Evolutionary conservation across 2,329 filamentous ascomycete genomes (phyloP), one percentile per base, ranked within the genome.

Genomic region (Monilinia polystroma): DNA sequence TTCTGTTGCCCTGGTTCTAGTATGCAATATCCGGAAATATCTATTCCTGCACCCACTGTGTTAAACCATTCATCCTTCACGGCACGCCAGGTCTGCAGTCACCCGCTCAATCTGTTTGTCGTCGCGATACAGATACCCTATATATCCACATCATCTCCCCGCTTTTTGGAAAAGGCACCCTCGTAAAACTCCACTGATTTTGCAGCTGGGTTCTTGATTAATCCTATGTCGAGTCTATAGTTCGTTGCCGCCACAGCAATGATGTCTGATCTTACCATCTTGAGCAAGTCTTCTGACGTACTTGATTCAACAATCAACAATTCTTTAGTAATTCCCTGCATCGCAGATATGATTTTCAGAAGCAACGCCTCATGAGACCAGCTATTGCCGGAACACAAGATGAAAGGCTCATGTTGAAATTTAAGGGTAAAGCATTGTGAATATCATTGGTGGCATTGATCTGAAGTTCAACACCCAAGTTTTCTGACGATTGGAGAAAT

Each of bases 91-190:
- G 12, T 58, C 23, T 10, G 18, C 23, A 8, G 10, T 29, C 16
- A 1, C 23, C 4, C 11, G 5, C 10, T 58, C 55, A 32, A 1
- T 6, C 23, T 23, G 4, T 10, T 4, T 12, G 0, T n/a, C 26
- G 1, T 12, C 6, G 12, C 20, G 0, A 29, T 14, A n/a, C 23
- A 4, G 1, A 1, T 2, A 4, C 8, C 55, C 23, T 23, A 20
- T 8, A 35, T 8, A 35, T 35, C 5, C 32, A 35, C 32, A 26
- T 52, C 23, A 26, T 52, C 23, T 52, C 23, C 10, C 12, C n/a
- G 11, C 10, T 12, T 1, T 7, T 12, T 26, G n/a, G 23, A 12
- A 26, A 16, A 16, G 26, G 2, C 49, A 52, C 23, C 20, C 47
- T n/a, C 20, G 20, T 51, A 23, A 51, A 51, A 23, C 10, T 23